These are phyloP conservation scores for Emmonsiellopsis sp. DNA, from an alignment of 2,329 filamentous ascomycete species.

Conservation along the genomic window DNA sequence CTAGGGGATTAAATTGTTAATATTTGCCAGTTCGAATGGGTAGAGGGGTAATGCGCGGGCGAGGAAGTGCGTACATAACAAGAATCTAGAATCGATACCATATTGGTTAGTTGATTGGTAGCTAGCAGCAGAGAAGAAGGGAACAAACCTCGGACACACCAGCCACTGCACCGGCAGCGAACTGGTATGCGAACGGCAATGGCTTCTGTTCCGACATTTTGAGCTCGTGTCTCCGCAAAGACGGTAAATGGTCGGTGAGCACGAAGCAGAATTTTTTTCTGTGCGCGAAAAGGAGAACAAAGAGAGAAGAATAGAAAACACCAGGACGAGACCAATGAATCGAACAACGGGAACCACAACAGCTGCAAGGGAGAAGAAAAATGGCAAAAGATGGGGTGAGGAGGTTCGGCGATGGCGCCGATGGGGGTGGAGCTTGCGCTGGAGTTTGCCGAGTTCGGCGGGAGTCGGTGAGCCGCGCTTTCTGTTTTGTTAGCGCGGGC, in stretches of 20 bases:
- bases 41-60: background rate
- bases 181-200: slow-evolving; percentile 88
- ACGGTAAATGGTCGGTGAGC: background rate
- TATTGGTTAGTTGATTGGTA: slow-evolving; percentile 12
- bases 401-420: background rate
- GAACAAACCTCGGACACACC: slow-evolving; percentile 85
- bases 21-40: background rate
- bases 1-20: slow-evolving; percentile 37
- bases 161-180: slow-evolving; percentile 89
- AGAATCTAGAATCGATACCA: slow-evolving; percentile 55
- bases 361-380: background rate
- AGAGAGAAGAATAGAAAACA: background rate
- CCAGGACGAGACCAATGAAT: background rate
- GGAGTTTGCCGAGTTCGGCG: slow-evolving; percentile 1
- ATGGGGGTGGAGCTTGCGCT: background rate
- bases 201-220: slow-evolving; percentile 58
- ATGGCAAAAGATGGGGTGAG: background rate
- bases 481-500: background rate
- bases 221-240: slow-evolving; percentile 10
- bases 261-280: background rate
- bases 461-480: background rate
- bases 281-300: background rate
- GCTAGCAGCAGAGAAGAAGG: background rate
- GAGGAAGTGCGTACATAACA: slow-evolving; percentile 57
- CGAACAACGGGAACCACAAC: background rate